A percentile compares a stretch with the other conserved stretches of the same genome.
Conservation (phyloP, 2,329 filamentous ascomycete species). For the Penicillium fuscoglaucum region DNA sequence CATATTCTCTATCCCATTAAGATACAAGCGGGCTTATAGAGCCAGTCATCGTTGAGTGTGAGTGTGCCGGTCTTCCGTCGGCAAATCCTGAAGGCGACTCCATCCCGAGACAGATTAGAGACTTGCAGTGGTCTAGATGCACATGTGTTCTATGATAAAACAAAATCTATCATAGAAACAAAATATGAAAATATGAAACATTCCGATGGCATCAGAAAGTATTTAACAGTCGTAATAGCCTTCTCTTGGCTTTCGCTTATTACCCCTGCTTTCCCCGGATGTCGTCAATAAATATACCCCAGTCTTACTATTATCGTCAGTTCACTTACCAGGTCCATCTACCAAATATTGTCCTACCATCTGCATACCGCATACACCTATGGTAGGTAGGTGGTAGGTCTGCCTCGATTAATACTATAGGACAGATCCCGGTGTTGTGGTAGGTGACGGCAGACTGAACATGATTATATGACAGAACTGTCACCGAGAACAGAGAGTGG, state of each 20-base stretch:
- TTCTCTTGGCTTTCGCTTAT: conserved; percentile 7
- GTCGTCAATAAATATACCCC: background rate
- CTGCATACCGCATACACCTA: background rate
- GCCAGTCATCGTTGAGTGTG: conserved; percentile 21
- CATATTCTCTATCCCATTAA: background rate
- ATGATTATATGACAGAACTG: background rate
- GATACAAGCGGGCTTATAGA: background rate
- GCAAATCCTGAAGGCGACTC: conserved; percentile 15
- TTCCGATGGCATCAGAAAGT: background rate
- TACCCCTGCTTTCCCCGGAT: background rate
- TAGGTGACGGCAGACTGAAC: background rate
- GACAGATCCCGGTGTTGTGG: background rate
- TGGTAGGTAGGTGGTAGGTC: background rate
- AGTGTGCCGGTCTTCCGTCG: conserved; percentile 25
- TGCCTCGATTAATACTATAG: background rate
- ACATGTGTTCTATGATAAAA: background rate
- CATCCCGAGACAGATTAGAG: conserved; percentile 6
- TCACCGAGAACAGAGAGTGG: background rate
- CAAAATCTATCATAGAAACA: background rate
- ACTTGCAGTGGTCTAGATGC: background rate
- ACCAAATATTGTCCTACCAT: background rate
- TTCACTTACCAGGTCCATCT: background rate
- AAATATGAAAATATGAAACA: background rate
- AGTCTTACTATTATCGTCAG: background rate
- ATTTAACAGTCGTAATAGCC: conserved; percentile 7